Percentiles rank a stretch among this genome's conserved stretches.
phyloP scores from a whole-genome alignment of 768 basidiomycete species.

The Tricholoma terreum region DNA sequence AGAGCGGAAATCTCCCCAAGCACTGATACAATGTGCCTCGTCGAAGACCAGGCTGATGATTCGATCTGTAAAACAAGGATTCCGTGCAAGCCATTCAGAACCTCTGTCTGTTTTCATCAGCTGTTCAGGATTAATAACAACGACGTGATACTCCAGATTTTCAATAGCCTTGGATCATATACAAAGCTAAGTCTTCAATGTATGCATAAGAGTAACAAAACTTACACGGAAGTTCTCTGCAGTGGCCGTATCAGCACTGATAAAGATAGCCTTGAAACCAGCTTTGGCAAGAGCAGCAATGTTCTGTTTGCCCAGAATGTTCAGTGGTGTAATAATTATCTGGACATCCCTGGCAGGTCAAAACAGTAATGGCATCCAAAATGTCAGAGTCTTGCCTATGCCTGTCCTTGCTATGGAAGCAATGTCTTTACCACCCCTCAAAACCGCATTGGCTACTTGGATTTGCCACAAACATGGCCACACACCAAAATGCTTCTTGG shows the following conservation, averaged over 20 bases:
- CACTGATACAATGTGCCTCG: too few species aligned
- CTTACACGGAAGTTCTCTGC: conserved; percentile 15
- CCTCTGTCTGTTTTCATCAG: too few species aligned
- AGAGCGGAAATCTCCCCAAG: too few species aligned
- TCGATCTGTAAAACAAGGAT: not conserved
- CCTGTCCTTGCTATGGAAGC: conserved; percentile 26
- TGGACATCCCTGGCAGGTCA: conserved; percentile 10
- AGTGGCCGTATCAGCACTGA: conserved; percentile 16
- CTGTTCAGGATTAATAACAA: not conserved
- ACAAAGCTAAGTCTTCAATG: too few species aligned
- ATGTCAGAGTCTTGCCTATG: conserved; percentile 28
- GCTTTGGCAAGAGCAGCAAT: conserved; percentile 4
- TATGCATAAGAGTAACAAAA: not conserved
- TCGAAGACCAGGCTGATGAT: too few species aligned
- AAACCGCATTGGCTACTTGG: conserved; percentile 12
- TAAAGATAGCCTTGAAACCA: conserved; percentile 16
- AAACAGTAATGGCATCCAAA: conserved; percentile 30
- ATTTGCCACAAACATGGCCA: conserved; percentile 21
- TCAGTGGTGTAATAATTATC: conserved; percentile 24
- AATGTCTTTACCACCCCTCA: conserved; percentile 18
- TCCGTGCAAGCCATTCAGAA: too few species aligned
- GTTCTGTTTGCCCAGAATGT: conserved; percentile 23
- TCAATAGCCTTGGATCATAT: too few species aligned
- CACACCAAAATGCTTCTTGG: too few species aligned
- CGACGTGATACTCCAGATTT: not conserved